These are phyloP conservation scores for Penicillium digitatum DNA, from an alignment of 2,329 filamentous ascomycete genomes.

Conservation along the genomic window DNA sequence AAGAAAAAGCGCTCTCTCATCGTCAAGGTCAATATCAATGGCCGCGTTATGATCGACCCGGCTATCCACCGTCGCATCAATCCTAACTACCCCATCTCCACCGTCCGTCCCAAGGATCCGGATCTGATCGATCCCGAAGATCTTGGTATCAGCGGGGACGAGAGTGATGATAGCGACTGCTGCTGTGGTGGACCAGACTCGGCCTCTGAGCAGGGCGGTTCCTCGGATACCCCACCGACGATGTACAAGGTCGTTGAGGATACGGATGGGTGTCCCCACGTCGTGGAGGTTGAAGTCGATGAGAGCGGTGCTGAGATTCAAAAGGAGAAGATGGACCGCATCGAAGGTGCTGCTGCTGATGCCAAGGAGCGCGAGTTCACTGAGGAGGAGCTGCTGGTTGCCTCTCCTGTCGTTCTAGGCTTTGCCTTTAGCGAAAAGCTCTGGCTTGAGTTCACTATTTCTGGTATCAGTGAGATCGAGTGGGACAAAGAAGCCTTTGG, in stretches of 20 bases:
- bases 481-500: conserved; percentile 83
- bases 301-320: conserved; percentile 54
- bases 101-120: conserved; percentile 68
- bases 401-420: conserved; percentile 78
- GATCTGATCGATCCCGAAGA: conserved; percentile 51
- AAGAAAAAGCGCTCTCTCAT: conserved; percentile 69
- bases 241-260: conserved; percentile 55
- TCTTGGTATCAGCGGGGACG: conserved; percentile 20
- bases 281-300: conserved; percentile 55
- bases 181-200: conserved; percentile 38
- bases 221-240: conserved; percentile 33
- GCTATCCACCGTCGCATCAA: conserved; percentile 78
- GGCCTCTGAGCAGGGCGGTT: conserved; percentile 37
- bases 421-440: conserved; percentile 85
- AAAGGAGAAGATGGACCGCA: conserved; percentile 55
- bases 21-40: conserved; percentile 78
- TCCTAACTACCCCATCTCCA: conserved; percentile 76
- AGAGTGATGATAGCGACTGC: conserved; percentile 41
- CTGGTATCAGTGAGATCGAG: conserved; percentile 71
- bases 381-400: conserved; percentile 78
- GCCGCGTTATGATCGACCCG: conserved; percentile 83
- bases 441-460: conserved; percentile 84
- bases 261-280: conserved; percentile 49
- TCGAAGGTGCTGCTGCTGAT: conserved; percentile 39
- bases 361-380: conserved; percentile 57